Percentiles rank a stretch among this genome's conserved stretches.
Evolutionary conservation across 2,329 filamentous ascomycete genomes (phyloP).

Genomic region (Ophiosphaerella korrae): DNA sequence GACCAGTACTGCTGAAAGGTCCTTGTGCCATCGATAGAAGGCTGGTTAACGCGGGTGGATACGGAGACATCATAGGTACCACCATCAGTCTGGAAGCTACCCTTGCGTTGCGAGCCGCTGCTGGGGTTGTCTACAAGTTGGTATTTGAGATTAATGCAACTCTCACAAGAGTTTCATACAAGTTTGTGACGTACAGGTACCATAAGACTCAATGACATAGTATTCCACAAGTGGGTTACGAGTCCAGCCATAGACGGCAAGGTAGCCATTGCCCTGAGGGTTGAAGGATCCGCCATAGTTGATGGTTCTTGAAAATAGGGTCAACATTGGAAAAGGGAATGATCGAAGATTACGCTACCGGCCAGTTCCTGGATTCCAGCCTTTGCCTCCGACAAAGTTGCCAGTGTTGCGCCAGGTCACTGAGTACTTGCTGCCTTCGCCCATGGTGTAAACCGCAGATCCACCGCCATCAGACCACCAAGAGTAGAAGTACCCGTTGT

Average conservation of each 20-base stretch:
- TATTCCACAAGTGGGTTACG: conserved; percentile 60
- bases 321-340: neutral
- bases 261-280: conserved; percentile 28
- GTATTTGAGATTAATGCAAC: too few species aligned
- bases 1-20: conserved; percentile 62
- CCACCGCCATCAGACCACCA: conserved; percentile 61
- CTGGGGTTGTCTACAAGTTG: conserved; percentile 43
- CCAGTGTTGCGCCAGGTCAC: conserved; percentile 25
- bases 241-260: conserved; percentile 62
- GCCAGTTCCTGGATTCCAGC: conserved; percentile 48
- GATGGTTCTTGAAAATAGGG: conserved; percentile 13
- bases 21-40: conserved; percentile 58
- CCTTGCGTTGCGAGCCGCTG: conserved; percentile 51
- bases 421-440: conserved; percentile 26
- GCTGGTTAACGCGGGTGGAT: conserved; percentile 56
- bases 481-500: conserved; percentile 59
- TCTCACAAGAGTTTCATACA: too few species aligned
- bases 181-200: conserved; percentile 30
- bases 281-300: conserved; percentile 27
- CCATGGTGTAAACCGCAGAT: conserved; percentile 26
- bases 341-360: conserved; percentile 43
- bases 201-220: conserved; percentile 61
- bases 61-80: conserved; percentile 58
- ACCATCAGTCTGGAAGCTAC: conserved; percentile 58
- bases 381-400: conserved; percentile 36